phyloP scores from a whole-genome alignment of 768 basidiomycete genomes.

The Tulasnella sp. region DNA sequence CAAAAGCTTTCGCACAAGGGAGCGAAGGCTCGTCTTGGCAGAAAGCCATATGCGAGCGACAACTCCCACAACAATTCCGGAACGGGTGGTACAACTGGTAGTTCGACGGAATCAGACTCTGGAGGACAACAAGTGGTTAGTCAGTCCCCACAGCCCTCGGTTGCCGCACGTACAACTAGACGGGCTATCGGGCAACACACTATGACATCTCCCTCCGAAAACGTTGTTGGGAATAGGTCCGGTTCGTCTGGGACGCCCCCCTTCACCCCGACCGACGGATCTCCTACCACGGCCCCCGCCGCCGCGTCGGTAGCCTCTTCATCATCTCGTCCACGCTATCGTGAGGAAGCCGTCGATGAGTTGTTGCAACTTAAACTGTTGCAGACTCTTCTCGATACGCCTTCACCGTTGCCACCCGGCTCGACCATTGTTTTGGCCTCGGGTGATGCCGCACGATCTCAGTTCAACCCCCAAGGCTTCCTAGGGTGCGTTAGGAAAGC shows the following conservation, averaged over 20 bases:
- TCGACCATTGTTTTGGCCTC: conserved; percentile 85
- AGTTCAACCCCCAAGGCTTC: conserved; percentile 91
- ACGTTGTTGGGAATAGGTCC: too few species aligned
- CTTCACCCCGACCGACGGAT: not conserved
- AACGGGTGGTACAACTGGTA: conserved; percentile 14
- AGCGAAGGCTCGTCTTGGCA: not conserved
- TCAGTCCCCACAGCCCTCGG: conserved; percentile 20
- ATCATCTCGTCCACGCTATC: conserved; percentile 38
- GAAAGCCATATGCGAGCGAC: not conserved
- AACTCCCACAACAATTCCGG: conserved; percentile 6
- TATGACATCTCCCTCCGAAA: not conserved
- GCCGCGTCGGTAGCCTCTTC: not conserved
- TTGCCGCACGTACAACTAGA: conserved; percentile 17
- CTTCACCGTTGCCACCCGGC: conserved; percentile 45
- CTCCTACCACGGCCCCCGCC: not conserved
- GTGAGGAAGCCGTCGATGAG: conserved; percentile 94
- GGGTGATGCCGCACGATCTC: conserved; percentile 83
- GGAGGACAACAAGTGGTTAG: conserved; percentile 13
- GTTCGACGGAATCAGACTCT: conserved; percentile 28
- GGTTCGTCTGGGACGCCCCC: not conserved
- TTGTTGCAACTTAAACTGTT: conserved; percentile 85
- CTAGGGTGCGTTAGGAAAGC: conserved; percentile 77
- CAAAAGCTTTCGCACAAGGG: conserved; percentile 5
- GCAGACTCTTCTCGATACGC: conserved; percentile 64
- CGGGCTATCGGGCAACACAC: conserved; percentile 18